Evolutionary conservation across 2,329 filamentous ascomycete genomes (phyloP), one percentile per base, ranked within the genome.

Genomic region (Alternaria sp.): DNA sequence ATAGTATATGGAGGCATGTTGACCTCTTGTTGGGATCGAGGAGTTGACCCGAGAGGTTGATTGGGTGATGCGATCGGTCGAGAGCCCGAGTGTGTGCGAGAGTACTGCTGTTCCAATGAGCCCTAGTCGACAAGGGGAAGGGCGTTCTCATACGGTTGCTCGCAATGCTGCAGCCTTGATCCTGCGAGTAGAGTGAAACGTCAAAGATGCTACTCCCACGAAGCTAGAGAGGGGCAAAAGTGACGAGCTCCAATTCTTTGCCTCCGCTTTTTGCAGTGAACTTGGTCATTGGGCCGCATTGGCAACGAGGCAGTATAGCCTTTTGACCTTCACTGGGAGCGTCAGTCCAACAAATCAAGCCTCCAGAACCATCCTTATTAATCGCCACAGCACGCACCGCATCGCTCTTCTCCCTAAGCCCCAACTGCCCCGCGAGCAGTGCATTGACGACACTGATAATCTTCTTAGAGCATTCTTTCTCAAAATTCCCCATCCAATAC

Each of bases 41-140:
- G 0, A 23, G 1, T 46, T 9, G 2, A 2, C 12, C 3, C 0
- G 19, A 0, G 5, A 2, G 44, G 12, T n/a, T 0, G 44, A 46
- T 0, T 46, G 12, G 44, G 1, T 1, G 44, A 23, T 0, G 11
- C 1, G 12, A 3, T 25, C 1, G 19, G 44, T 46, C 6, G 19
- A 46, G 0, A 21, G 44, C 7, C 5, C 44, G 1, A 2, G 0
- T 46, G 7, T 46, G 12, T 0, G 12, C 11, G 19, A 3, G 19
- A 23, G 43, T 36, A 9, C 32, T 36, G 32, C 3, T 36, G n/a
- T n/a, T n/a, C n/a, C n/a, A n/a, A n/a, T n/a, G n/a, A n/a, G n/a
- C n/a, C n/a, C n/a, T n/a, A n/a, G n/a, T n/a, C n/a, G n/a, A n/a
- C n/a, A n/a, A n/a, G n/a, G n/a, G n/a, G n/a, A n/a, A n/a, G n/a